Percentiles rank a stretch among this genome's conserved stretches.
phyloP scores from a whole-genome alignment of 2,329 filamentous ascomycete species.

The Alternaria tenuissima region DNA sequence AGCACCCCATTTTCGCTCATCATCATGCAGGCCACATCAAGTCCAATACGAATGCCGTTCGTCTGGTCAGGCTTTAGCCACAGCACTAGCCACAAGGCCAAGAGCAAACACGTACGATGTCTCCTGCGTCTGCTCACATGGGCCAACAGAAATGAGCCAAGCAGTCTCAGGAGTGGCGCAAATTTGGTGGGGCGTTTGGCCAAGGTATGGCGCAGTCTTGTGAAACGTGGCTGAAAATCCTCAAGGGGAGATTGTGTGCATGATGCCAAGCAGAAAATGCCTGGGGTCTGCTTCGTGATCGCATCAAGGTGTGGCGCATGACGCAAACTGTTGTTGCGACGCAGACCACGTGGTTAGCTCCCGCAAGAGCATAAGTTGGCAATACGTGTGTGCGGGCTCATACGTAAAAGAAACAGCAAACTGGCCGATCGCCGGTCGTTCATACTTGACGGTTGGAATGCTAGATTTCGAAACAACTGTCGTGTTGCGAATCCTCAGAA shows the following conservation, averaged over 20 bases:
- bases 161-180: constrained; percentile 10
- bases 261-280: constrained; percentile 8
- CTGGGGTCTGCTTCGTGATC: background rate
- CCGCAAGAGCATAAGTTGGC: background rate
- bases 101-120: background rate
- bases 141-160: background rate
- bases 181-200: background rate
- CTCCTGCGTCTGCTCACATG: background rate
- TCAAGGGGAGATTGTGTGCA: background rate
- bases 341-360: constrained; percentile 4
- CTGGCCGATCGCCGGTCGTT: background rate
- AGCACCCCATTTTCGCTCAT: background rate
- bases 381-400: background rate
- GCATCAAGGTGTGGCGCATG: constrained; percentile 21
- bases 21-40: background rate
- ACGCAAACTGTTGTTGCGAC: constrained; percentile 7
- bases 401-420: background rate
- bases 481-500: background rate
- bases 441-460: background rate
- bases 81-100: constrained; percentile 18
- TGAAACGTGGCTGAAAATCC: constrained; percentile 10
- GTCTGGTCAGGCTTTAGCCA: constrained; percentile 10
- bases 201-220: background rate
- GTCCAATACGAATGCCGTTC: background rate
- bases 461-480: background rate